Conservation (phyloP, 2,329 filamentous ascomycete genomes). For the Aspergillus japonicus region DNA sequence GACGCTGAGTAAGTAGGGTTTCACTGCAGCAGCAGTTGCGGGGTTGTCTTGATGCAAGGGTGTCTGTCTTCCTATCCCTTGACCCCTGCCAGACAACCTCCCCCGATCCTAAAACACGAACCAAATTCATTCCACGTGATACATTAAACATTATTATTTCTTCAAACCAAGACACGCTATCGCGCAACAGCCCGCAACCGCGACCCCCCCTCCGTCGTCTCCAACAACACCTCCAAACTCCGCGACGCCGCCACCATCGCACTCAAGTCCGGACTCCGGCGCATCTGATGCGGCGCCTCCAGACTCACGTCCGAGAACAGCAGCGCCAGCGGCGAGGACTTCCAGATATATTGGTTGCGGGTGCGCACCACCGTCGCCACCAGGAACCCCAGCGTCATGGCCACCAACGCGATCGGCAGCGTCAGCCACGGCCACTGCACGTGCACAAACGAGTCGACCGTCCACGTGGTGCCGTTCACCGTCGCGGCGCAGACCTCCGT, state of each 20-base stretch:
- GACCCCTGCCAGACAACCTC: no score
- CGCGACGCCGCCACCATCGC: slow-evolving; percentile 23
- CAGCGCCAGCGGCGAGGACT: slow-evolving; percentile 25
- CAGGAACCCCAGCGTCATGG: slow-evolving; percentile 51
- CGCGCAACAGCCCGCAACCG: slow-evolving; percentile 14
- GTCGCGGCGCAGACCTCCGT: slow-evolving; percentile 18
- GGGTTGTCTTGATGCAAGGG: not conserved
- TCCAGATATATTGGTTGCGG: slow-evolving; percentile 28
- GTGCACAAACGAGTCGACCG: slow-evolving; percentile 19
- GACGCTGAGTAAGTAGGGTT: not conserved
- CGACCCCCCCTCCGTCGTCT: slow-evolving; percentile 20
- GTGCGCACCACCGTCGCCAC: slow-evolving; percentile 43
- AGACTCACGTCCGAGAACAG: slow-evolving; percentile 23
- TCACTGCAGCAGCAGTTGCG: not conserved
- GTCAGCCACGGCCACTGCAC: slow-evolving; percentile 28
- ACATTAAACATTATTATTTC: not conserved
- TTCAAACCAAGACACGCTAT: not conserved
- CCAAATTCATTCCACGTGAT: no score
- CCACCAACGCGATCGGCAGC: slow-evolving; percentile 19
- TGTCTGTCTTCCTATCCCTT: no score
- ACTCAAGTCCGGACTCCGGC: slow-evolving; percentile 18
- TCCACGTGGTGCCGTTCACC: slow-evolving; percentile 20
- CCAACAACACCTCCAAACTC: slow-evolving; percentile 24
- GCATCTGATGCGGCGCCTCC: slow-evolving; percentile 14
- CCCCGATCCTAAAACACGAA: no score